These are phyloP conservation scores for Cercospora sp. DNA, from an alignment of 2,329 filamentous ascomycete species.

Conservation along the genomic window DNA sequence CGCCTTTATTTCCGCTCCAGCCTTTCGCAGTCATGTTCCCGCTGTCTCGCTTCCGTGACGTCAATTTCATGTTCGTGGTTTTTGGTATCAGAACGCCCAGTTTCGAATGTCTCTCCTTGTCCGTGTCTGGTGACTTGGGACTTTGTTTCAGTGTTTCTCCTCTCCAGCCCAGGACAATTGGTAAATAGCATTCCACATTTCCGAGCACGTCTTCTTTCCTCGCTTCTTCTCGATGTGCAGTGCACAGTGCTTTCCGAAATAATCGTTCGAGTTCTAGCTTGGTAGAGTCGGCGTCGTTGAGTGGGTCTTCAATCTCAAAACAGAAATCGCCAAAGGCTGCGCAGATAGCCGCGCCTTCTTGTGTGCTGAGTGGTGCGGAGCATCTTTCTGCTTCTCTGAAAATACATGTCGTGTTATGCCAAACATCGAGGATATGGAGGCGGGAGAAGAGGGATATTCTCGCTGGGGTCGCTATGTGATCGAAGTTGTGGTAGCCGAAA, in stretches of 20 bases:
- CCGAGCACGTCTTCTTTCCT: not conserved
- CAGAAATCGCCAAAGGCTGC: constrained; percentile 8
- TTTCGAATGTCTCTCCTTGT: constrained; percentile 9
- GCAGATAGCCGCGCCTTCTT: constrained; percentile 1
- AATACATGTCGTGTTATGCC: constrained; percentile 9
- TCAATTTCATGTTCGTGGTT: not conserved
- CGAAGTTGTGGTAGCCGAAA: constrained; percentile 7
- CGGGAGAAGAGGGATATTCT: not conserved
- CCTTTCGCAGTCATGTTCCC: not conserved
- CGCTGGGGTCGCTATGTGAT: constrained; percentile 6
- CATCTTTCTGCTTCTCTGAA: constrained; percentile 8
- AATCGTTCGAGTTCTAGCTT: not conserved
- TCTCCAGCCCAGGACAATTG: constrained; percentile 4
- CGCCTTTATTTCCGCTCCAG: not conserved
- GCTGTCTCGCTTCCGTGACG: constrained; percentile 8
- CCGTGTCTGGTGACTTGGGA: not conserved
- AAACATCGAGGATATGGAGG: constrained; percentile 7
- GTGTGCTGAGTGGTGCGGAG: not conserved
- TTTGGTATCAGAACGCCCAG: constrained; percentile 7
- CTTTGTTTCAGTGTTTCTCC: constrained; percentile 1
- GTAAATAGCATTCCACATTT: constrained; percentile 7
- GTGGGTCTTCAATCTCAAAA: constrained; percentile 8
- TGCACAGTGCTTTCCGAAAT: constrained; percentile 10
- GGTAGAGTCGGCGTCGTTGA: constrained; percentile 1
- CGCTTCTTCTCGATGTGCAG: not conserved